Evolutionary conservation across 1,284 basidiomycete species (phyloP).

Genomic region (Tremellales sp.): DNA sequence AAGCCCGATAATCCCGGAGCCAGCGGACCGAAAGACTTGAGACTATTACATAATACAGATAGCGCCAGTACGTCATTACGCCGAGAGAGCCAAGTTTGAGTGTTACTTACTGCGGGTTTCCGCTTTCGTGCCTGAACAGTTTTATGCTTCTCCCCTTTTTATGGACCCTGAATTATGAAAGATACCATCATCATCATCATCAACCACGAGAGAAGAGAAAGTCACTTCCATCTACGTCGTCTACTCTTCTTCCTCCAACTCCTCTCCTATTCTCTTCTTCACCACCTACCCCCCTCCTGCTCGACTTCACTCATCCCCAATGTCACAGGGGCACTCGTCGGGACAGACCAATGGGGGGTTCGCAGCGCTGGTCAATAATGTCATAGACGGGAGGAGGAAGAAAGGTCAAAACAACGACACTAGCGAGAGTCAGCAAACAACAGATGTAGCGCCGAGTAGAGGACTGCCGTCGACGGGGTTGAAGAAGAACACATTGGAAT

Average conservation of each 20-base stretch:
- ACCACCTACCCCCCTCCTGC: neutral
- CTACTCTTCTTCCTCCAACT: neutral
- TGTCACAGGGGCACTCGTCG: neutral
- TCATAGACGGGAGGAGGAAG: slow-evolving; percentile 5
- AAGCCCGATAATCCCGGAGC: too few species aligned
- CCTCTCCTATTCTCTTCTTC: neutral
- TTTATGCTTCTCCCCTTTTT: too few species aligned
- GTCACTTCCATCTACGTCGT: neutral
- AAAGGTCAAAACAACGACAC: neutral
- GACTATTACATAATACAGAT: too few species aligned
- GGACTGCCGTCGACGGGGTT: slow-evolving; percentile 26
- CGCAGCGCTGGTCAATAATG: slow-evolving; percentile 10
- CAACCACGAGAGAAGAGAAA: slow-evolving; percentile 11
- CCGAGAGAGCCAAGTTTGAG: too few species aligned
- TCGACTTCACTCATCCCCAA: neutral
- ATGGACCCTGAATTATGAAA: too few species aligned
- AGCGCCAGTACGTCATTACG: too few species aligned
- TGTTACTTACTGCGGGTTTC: too few species aligned
- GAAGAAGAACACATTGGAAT: slow-evolving; percentile 27
- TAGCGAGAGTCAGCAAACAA: neutral
- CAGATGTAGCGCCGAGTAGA: slow-evolving; percentile 13
- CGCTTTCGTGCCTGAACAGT: too few species aligned
- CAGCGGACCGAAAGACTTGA: too few species aligned
- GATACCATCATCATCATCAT: too few species aligned
- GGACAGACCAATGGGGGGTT: slow-evolving; percentile 3